Evolutionary conservation across 352 stramenopile species (phyloP).

Genomic region (Globisporangium irregulare): DNA sequence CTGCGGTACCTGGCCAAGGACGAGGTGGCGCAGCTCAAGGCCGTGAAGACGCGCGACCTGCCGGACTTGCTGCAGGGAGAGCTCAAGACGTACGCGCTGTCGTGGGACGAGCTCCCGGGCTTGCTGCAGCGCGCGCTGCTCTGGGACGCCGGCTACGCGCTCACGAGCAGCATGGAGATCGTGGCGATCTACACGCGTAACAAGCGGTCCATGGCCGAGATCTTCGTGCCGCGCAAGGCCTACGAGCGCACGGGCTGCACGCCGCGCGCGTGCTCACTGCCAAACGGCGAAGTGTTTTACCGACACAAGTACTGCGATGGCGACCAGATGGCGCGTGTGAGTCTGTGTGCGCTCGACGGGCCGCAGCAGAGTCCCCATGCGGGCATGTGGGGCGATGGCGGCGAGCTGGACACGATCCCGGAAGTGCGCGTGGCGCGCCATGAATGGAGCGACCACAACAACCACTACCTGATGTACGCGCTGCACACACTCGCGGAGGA

Average conservation of each 20-base stretch:
- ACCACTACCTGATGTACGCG: constrained; percentile 49
- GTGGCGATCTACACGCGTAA: constrained; percentile 59
- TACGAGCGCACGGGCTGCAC: constrained; percentile 52
- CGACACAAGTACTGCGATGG: constrained; percentile 44
- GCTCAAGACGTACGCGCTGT: constrained; percentile 35
- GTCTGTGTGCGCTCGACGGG: constrained; percentile 56
- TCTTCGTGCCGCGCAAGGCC: constrained; percentile 54
- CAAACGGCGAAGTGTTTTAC: constrained; percentile 32
- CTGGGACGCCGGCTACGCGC: constrained; percentile 64
- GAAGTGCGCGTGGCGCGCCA: constrained; percentile 55
- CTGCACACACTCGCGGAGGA: constrained; percentile 45
- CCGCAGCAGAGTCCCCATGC: constrained; percentile 30
- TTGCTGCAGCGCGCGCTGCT: constrained; percentile 66
- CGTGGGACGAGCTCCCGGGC: constrained; percentile 45
- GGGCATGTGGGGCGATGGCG: constrained; percentile 58
- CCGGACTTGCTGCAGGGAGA: constrained; percentile 27
- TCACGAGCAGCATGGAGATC: constrained; percentile 33
- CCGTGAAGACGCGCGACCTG: constrained; percentile 23
- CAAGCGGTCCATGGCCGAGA: constrained; percentile 61
- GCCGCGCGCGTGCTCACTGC: constrained; percentile 23
- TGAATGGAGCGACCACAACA: constrained; percentile 30
- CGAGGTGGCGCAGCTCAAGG: constrained; percentile 25
- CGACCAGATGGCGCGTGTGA: constrained; percentile 33
- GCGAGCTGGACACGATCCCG: constrained; percentile 42
- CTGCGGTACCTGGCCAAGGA: constrained; percentile 37